Conservation (phyloP, 2,329 filamentous ascomycete genomes). For the Pestalotiopsis sp. region DNA sequence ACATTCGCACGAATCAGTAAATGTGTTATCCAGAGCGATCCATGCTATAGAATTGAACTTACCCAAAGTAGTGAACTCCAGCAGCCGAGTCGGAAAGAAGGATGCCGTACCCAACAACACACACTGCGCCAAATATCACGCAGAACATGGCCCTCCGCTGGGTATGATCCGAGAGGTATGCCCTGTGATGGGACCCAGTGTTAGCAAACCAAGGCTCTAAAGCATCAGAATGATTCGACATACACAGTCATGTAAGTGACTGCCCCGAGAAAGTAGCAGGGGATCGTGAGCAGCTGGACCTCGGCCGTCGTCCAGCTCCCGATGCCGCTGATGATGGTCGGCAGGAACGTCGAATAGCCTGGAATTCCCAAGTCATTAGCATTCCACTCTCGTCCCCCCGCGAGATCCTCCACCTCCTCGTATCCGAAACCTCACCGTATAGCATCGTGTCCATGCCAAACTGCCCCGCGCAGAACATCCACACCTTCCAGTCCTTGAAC, state of each 20-base stretch:
- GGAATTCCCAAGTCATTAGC: constrained; percentile 10
- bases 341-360: constrained; percentile 77
- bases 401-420: neutral
- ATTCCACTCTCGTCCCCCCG: neutral
- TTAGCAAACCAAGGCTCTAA: neutral
- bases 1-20: neutral
- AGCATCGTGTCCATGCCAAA: constrained; percentile 78
- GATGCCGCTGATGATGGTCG: constrained; percentile 75
- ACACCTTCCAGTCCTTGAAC: constrained; percentile 77
- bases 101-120: constrained; percentile 70
- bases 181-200: constrained; percentile 29
- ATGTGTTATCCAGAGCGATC: neutral
- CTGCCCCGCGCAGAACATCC: constrained; percentile 68
- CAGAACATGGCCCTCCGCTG: constrained; percentile 69
- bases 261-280: constrained; percentile 75
- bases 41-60: neutral
- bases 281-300: constrained; percentile 77
- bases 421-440: constrained; percentile 48
- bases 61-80: constrained; percentile 71
- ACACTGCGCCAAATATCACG: constrained; percentile 63
- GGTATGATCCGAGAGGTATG: constrained; percentile 67
- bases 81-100: constrained; percentile 62
- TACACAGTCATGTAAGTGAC: constrained; percentile 64
- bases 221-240: neutral
- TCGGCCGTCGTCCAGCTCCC: constrained; percentile 64